phyloP scores from a whole-genome alignment of 495 filamentous ascomycete genomes.

The Penicillium salamii region DNA sequence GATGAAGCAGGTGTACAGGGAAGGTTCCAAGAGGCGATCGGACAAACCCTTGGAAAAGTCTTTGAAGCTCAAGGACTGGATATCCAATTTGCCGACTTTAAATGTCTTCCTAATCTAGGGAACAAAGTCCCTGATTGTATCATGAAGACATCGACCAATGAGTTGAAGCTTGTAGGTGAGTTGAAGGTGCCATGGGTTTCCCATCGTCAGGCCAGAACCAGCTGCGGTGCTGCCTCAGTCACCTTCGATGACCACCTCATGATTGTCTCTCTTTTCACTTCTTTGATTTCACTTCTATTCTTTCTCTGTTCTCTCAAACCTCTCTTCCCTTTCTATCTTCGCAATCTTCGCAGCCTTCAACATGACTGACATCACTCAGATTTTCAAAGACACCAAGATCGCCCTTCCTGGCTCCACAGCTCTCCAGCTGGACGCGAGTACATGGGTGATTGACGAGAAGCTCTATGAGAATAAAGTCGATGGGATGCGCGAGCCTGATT shows the following conservation, averaged over 20 bases:
- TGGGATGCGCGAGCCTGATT: slow-evolving; percentile 1
- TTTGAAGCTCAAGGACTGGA: background rate
- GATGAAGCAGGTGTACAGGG: slow-evolving; percentile 5
- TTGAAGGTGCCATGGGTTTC: background rate
- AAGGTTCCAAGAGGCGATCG: background rate
- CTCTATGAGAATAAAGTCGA: slow-evolving; percentile 5
- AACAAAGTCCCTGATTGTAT: background rate
- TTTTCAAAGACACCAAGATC: slow-evolving; percentile 2
- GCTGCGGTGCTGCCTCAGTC: too few relatives aligned
- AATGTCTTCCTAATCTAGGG: slow-evolving; percentile 1
- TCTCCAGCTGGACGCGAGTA: background rate
- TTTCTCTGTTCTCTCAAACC: too few relatives aligned
- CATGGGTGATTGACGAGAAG: slow-evolving; percentile 2
- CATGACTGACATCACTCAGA: slow-evolving; percentile 3
- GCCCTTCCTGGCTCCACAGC: slow-evolving; percentile 2
- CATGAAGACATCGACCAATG: background rate
- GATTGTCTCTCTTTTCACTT: too few relatives aligned
- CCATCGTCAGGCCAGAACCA: too few relatives aligned
- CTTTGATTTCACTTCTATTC: too few relatives aligned
- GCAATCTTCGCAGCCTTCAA: slow-evolving; percentile 1
- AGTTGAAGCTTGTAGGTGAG: background rate
- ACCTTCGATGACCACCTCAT: too few relatives aligned
- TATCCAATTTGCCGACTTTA: background rate
- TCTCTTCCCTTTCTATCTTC: slow-evolving; percentile 1
- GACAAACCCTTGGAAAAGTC: background rate